Evolutionary conservation across 108 stramenopile species (phyloP).

Genomic region (Discostella stelligeroides): DNA sequence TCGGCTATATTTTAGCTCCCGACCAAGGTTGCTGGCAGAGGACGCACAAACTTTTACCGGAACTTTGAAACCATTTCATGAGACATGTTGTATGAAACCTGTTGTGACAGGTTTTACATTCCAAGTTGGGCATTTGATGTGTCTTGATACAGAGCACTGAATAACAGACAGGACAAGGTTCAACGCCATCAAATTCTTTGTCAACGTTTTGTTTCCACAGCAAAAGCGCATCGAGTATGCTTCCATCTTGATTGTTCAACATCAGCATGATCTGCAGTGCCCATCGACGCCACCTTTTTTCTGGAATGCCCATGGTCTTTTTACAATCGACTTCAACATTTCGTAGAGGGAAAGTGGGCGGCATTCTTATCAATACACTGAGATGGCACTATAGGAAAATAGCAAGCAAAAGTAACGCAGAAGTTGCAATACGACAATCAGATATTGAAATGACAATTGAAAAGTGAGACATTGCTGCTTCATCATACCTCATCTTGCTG

Average conservation of each 20-base stretch:
- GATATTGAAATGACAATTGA: neutral
- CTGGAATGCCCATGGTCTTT: slow-evolving; percentile 78
- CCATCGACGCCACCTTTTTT: slow-evolving; percentile 80
- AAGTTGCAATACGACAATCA: neutral
- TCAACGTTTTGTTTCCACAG: slow-evolving; percentile 98
- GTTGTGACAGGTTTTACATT: slow-evolving; percentile 88
- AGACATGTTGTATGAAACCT: slow-evolving; percentile 93
- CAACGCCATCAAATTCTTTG: slow-evolving; percentile 98
- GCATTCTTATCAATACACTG: slow-evolving; percentile 69
- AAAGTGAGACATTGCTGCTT: neutral
- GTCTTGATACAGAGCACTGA: slow-evolving; percentile 91
- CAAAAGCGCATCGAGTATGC: slow-evolving; percentile 87
- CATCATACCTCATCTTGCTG: slow-evolving; percentile 79
- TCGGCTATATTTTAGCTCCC: slow-evolving; percentile 39
- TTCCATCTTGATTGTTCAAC: slow-evolving; percentile 87
- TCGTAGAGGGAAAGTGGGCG: slow-evolving; percentile 76
- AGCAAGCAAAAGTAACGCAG: too few species aligned
- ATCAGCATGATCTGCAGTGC: slow-evolving; percentile 79
- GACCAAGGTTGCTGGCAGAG: slow-evolving; percentile 90
- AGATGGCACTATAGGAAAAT: slow-evolving; percentile 62
- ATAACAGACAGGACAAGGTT: slow-evolving; percentile 98
- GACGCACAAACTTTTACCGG: slow-evolving; percentile 91
- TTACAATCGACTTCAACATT: slow-evolving; percentile 85
- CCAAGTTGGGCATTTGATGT: slow-evolving; percentile 82
- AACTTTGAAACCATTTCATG: slow-evolving; percentile 92